These are phyloP conservation scores for Lepraria neglecta DNA, from an alignment of 495 filamentous ascomycete genomes.

Conservation along the genomic window DNA sequence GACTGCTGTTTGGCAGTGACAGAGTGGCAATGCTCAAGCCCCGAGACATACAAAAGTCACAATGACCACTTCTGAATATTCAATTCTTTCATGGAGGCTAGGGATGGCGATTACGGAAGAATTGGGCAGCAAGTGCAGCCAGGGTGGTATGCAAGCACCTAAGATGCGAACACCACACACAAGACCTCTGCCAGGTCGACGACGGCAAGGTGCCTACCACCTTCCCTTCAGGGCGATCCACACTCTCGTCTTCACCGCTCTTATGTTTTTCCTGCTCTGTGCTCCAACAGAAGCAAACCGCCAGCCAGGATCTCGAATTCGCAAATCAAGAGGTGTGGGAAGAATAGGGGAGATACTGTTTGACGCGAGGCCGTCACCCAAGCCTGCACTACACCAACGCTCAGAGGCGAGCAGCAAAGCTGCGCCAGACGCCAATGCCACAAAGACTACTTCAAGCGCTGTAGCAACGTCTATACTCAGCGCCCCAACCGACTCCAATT, in stretches of 20 bases:
- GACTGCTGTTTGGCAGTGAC: constrained; percentile 15
- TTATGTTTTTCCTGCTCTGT: constrained; percentile 12
- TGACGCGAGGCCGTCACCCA: background rate
- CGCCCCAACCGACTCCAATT: constrained; percentile 30
- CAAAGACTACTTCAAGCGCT: constrained; percentile 8
- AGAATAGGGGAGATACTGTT: constrained; percentile 13
- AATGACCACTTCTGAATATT: constrained; percentile 5
- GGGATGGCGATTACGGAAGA: background rate
- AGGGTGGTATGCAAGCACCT: constrained; percentile 2
- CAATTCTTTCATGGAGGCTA: background rate
- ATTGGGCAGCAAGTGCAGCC: too few relatives aligned
- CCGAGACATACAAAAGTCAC: constrained; percentile 2
- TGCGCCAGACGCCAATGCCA: constrained; percentile 1
- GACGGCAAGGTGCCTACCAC: constrained; percentile 3
- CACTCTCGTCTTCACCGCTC: constrained; percentile 1
- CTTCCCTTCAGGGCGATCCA: background rate
- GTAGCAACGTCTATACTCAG: constrained; percentile 24
- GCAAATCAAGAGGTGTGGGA: background rate
- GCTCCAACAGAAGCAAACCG: constrained; percentile 10
- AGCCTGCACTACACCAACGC: constrained; percentile 12
- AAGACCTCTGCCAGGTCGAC: constrained; percentile 15
- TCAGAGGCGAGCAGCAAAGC: constrained; percentile 9
- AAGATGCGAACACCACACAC: background rate
- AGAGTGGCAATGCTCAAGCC: constrained; percentile 14
- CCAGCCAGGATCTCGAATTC: background rate